A percentile compares a stretch with the other conserved stretches of the same genome.
phyloP scores from a whole-genome alignment of 148 eudicot genomes.

The Persicaria maculosa region DNA sequence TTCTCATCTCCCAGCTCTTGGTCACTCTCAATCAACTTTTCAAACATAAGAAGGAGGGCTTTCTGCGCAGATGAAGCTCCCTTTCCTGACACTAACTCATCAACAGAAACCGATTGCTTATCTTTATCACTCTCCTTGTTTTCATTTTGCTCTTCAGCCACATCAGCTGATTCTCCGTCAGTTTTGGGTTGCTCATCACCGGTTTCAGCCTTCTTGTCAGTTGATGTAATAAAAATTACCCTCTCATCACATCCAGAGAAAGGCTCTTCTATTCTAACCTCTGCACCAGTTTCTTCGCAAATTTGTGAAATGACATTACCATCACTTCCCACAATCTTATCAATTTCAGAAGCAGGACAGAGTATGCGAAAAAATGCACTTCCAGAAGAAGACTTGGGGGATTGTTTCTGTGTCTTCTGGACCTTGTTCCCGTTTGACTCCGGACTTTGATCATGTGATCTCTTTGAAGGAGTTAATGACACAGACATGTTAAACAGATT shows the following conservation, averaged over 20 bases:
- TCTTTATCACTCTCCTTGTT: conserved; percentile 29
- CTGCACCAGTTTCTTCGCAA: conserved; percentile 69
- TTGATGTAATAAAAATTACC: conserved; percentile 43
- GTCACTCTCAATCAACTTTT: conserved; percentile 50
- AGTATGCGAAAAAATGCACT: conserved; percentile 52
- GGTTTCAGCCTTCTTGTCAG: conserved; percentile 46
- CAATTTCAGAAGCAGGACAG: conserved; percentile 54
- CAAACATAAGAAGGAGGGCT: conserved; percentile 69
- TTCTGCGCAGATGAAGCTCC: conserved; percentile 47
- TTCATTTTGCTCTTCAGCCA: conserved; percentile 29
- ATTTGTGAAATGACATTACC: conserved; percentile 54
- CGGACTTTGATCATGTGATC: conserved; percentile 35
- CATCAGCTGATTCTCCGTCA: conserved; percentile 32
- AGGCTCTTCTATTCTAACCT: conserved; percentile 58
- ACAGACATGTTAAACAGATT: conserved; percentile 44
- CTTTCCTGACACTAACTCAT: conserved; percentile 36
- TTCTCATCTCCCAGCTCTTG: conserved; percentile 33
- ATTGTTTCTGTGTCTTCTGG: conserved; percentile 41
- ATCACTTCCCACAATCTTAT: conserved; percentile 47
- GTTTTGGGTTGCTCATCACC: conserved; percentile 27
- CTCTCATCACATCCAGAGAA: conserved; percentile 72
- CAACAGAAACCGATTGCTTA: conserved; percentile 32
- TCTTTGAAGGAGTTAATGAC: conserved; percentile 68
- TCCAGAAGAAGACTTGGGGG: conserved; percentile 29
- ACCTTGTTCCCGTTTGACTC: conserved; percentile 49